A percentile compares a stretch with the other conserved stretches of the same genome.
Conservation (phyloP, 2,329 filamentous ascomycete species). For the Alternaria dauci region DNA sequence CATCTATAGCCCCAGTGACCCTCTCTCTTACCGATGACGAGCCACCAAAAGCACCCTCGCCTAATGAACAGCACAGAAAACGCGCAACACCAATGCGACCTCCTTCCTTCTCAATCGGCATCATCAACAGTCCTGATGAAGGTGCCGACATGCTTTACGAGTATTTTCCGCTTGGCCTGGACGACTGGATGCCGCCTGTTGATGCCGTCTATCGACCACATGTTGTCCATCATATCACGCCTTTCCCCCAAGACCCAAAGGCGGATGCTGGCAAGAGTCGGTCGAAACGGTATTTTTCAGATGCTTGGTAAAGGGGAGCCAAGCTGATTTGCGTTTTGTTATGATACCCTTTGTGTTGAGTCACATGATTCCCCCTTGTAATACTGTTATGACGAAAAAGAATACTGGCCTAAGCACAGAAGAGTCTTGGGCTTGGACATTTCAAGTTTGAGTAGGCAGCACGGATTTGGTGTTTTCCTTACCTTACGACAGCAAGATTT, state of each 20-base stretch:
- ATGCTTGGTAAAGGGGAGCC: conserved; percentile 33
- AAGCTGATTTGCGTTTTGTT: conserved; percentile 2
- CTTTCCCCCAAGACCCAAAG: conserved; percentile 58
- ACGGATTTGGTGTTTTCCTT: conserved; percentile 11
- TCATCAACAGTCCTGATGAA: conserved; percentile 72
- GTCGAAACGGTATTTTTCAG: conserved; percentile 61
- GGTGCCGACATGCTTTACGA: conserved; percentile 88
- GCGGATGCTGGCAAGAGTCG: conserved; percentile 54
- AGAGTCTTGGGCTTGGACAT: not conserved
- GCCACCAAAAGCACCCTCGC: conserved; percentile 52
- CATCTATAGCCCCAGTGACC: conserved; percentile 60
- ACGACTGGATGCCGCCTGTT: conserved; percentile 92
- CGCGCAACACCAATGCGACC: conserved; percentile 52
- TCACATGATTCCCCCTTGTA: conserved; percentile 3
- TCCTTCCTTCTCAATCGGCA: conserved; percentile 57
- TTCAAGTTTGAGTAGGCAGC: not conserved
- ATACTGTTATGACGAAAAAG: conserved; percentile 5
- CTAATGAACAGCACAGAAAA: conserved; percentile 45
- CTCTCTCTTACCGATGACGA: conserved; percentile 66
- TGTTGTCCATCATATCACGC: conserved; percentile 84
- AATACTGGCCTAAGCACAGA: not conserved
- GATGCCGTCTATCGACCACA: conserved; percentile 91
- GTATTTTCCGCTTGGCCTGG: conserved; percentile 89
- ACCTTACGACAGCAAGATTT: conserved; percentile 26
- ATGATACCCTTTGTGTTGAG: conserved; percentile 15